Evolutionary conservation across 768 basidiomycete species (phyloP), one percentile per base, ranked within the genome.

Genomic region (Pulveroboletus ravenelii): DNA sequence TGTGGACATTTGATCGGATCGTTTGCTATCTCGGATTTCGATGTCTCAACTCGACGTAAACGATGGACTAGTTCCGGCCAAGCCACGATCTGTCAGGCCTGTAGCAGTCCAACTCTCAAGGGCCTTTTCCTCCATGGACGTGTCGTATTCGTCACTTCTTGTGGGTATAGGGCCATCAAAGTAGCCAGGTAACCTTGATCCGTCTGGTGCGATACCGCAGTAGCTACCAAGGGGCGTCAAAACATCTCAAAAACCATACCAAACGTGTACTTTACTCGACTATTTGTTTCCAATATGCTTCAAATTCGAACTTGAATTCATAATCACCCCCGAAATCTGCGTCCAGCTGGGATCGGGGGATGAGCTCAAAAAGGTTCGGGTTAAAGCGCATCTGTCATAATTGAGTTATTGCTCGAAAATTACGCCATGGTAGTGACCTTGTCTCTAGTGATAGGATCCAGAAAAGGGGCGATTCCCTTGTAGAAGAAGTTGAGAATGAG

Each of bases 371-470:
- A 6, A 94, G 73, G 58, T 90, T 78, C 5, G 92, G 90, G 62
- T 94, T 94, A 67, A 94, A 93, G 20, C 85, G 82, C 84, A 93
- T 89, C 87, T 89, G 38, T 10, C 40, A 36, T 8, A 15, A 29
- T 20, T 39, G 7, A 46, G 55, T 54, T 31, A 47, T 6, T 17
- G 14, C 23, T 32, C 48, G 31, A 23, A 36, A 37, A 30, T 14
- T 29, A n/a, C 20, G 30, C 23, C 6, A 34, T 7, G 0, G 27
- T 30, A 38, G 8, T 35, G 23, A 86, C 87, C 82, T 93, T 94
- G 62, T 92, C 89, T 39, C 88, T 76, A 0, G 92, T 93, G 29
- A 92, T 81, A 6, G 92, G 91, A 62, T 94, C 91, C 44, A 94
- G 65, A 72, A 93, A 91, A 0, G 91, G 90, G 9, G 84, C 71